phyloP scores from a whole-genome alignment of 768 basidiomycete genomes.

The Phallus indusiatus region DNA sequence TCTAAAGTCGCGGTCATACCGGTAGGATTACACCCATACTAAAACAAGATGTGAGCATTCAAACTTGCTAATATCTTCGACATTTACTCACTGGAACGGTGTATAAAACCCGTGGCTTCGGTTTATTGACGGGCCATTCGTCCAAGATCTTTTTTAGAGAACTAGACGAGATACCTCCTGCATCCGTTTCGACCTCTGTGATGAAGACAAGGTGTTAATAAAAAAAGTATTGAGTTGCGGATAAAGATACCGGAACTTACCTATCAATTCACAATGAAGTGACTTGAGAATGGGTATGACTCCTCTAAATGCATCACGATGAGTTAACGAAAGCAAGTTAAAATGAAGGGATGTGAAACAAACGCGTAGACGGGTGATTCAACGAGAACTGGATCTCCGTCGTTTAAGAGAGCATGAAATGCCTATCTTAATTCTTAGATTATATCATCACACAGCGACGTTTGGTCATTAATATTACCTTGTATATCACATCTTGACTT shows the following conservation, averaged over 20 bases:
- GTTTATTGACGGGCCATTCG: slow-evolving; percentile 63
- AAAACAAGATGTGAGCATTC: background rate
- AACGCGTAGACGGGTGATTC: slow-evolving; percentile 64
- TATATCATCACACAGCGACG: background rate
- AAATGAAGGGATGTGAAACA: slow-evolving; percentile 31
- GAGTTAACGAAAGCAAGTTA: slow-evolving; percentile 18
- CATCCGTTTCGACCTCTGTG: slow-evolving; percentile 74
- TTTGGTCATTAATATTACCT: slow-evolving; percentile 36
- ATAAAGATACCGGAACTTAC: slow-evolving; percentile 24
- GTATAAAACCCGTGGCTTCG: slow-evolving; percentile 71
- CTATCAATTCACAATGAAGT: slow-evolving; percentile 50
- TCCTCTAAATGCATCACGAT: slow-evolving; percentile 32
- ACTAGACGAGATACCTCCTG: slow-evolving; percentile 52
- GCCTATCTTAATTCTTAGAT: slow-evolving; percentile 36
- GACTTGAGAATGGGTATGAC: slow-evolving; percentile 53
- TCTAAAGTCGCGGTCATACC: slow-evolving; percentile 67
- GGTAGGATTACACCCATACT: slow-evolving; percentile 85
- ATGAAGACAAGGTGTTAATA: background rate
- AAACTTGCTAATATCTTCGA: background rate
- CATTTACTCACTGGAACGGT: slow-evolving; percentile 54
- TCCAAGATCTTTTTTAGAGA: slow-evolving; percentile 57
- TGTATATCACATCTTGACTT: slow-evolving; percentile 83
- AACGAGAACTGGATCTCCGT: slow-evolving; percentile 71
- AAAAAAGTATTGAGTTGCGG: slow-evolving; percentile 8
- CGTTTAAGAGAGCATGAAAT: slow-evolving; percentile 59